Evolutionary conservation across 2,329 filamentous ascomycete species (phyloP).

Genomic region (Diaporthe nobilis): DNA sequence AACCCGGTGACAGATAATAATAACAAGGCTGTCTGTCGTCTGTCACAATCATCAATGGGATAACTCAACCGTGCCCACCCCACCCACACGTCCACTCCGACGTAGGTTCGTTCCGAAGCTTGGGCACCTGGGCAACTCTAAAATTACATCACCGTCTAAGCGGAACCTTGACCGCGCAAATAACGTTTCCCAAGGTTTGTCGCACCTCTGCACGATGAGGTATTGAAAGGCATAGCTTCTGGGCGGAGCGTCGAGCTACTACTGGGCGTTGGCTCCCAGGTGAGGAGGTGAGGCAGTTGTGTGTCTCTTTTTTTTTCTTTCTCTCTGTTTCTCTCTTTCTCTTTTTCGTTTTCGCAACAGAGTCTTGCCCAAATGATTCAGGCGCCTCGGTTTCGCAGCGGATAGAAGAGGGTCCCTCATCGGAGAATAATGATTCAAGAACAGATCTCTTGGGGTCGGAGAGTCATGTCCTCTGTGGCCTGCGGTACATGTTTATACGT

Average conservation of each 20-base stretch:
- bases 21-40: conserved; percentile 26
- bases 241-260: not conserved
- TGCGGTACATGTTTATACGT: not conserved
- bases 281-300: not conserved
- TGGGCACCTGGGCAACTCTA: conserved; percentile 18
- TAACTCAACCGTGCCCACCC: not conserved
- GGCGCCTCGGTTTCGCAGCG: conserved; percentile 5
- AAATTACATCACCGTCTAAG: conserved; percentile 29
- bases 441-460: not conserved
- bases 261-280: not conserved
- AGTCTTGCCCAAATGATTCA: not conserved
- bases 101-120: conserved; percentile 32
- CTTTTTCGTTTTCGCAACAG: not conserved
- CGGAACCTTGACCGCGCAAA: conserved; percentile 19
- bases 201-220: conserved; percentile 24
- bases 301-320: too few species aligned
- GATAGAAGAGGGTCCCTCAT: not conserved
- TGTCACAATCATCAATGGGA: conserved; percentile 5
- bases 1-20: not conserved
- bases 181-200: conserved; percentile 19
- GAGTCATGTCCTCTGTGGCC: not conserved
- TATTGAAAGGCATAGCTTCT: not conserved
- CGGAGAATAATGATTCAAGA: conserved; percentile 21
- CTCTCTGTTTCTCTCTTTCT: too few species aligned
- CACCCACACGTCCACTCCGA: not conserved